Evolutionary conservation across 257 asterid species (phyloP).

Genomic region (Linderniella brevidens): DNA sequence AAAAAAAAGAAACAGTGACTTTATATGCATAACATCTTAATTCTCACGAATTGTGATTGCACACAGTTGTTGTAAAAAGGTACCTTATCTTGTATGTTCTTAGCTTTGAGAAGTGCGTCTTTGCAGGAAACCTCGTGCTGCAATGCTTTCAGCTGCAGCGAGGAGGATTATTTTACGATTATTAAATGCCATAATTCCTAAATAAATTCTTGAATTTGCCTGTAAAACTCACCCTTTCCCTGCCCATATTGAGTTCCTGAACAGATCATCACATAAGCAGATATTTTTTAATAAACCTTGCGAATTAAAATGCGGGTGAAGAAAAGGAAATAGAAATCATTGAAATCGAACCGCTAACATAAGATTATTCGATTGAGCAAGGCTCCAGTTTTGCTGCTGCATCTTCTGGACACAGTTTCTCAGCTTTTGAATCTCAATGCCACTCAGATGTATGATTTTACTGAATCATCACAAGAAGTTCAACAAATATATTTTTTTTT

Average conservation of each 20-base stretch:
- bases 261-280: conserved; percentile 11
- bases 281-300: background rate
- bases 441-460: conserved; percentile 64
- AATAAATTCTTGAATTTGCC: background rate
- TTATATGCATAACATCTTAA: background rate
- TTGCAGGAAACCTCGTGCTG: conserved; percentile 67
- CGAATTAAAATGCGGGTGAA: background rate
- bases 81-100: conserved; percentile 24
- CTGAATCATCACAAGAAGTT: conserved; percentile 17
- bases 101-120: conserved; percentile 55
- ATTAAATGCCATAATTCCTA: too few relatives aligned
- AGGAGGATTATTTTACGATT: conserved; percentile 5
- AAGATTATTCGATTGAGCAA: conserved; percentile 73
- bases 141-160: conserved; percentile 41
- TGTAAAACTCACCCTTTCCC: conserved; percentile 42
- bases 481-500: too few relatives aligned
- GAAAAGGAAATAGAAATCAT: conserved; percentile 11
- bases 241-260: conserved; percentile 68
- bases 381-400: conserved; percentile 75
- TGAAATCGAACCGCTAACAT: conserved; percentile 37
- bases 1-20: background rate
- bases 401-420: conserved; percentile 49
- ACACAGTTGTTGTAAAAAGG: background rate
- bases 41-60: too few relatives aligned
- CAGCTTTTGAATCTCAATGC: conserved; percentile 52